These are phyloP conservation scores for Boletellus sp. DNA, from an alignment of 1,284 basidiomycete genomes.

Conservation along the genomic window DNA sequence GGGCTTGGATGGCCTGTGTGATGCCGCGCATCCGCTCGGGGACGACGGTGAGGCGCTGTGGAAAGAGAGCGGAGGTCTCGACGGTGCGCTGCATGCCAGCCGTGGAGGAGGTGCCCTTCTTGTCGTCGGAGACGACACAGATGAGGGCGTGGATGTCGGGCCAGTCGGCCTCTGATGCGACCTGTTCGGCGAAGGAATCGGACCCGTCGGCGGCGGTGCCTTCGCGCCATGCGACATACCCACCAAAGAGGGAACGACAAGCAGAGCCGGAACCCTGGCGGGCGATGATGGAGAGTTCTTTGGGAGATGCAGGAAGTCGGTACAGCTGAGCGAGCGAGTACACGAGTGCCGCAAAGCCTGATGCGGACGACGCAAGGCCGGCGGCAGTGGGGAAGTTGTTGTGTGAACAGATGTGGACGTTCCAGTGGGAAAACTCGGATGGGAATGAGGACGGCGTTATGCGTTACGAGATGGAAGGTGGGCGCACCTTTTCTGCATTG, in stretches of 20 bases:
- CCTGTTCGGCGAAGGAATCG: conserved; percentile 87
- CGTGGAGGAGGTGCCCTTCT: conserved; percentile 95
- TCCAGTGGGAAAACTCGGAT: conserved; percentile 64
- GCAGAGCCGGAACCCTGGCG: conserved; percentile 97
- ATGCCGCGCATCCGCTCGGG: conserved; percentile 86
- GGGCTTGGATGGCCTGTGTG: conserved; percentile 71
- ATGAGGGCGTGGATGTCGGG: conserved; percentile 95
- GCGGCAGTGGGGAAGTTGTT: conserved; percentile 99
- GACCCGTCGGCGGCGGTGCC: conserved; percentile 60
- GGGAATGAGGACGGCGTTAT: conserved; percentile 5
- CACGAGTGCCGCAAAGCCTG: conserved; percentile 94
- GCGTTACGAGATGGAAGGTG: conserved; percentile 5
- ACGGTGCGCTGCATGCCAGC: conserved; percentile 97
- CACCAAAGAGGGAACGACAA: conserved; percentile 95
- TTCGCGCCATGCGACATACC: conserved; percentile 92
- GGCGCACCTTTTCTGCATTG: conserved; percentile 62
- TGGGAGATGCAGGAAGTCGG: conserved; percentile 68
- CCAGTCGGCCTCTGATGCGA: conserved; percentile 89
- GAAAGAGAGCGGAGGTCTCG: conserved; percentile 84
- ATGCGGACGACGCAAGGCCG: conserved; percentile 95
- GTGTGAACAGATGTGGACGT: conserved; percentile 86
- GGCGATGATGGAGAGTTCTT: conserved; percentile 85
- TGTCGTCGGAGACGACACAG: conserved; percentile 94
- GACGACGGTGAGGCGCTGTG: conserved; percentile 91
- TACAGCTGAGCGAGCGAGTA: conserved; percentile 88